Evolutionary conservation across 2,329 filamentous ascomycete species (phyloP), one percentile per base, ranked within the genome.

Genomic region (Scytalidium lignicola): DNA sequence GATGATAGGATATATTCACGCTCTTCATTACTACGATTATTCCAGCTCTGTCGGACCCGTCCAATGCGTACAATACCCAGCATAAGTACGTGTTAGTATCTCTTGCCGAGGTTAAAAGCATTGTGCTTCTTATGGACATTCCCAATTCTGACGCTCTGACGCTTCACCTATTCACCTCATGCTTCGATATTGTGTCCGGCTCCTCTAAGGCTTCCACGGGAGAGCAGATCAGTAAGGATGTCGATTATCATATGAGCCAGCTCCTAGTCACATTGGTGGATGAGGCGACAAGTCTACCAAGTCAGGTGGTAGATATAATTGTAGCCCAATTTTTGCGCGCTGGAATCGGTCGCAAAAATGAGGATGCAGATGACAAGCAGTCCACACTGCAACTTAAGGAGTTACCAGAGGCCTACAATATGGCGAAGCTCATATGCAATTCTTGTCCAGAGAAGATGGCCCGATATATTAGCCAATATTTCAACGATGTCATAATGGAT

Each of bases 261-360:
- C 80, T 97, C 54, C 78, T 99, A 19, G 83, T 86, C 41, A 88
- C 85, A 45, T 73, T 99, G 46, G 86, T 99, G 19, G 93, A 97
- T 56, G 93, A 99, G 70, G 84, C 86, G 17, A 74, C 80, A 1
- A 83, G 80, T 32, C 76, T 99, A 17, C 88, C 91, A 0, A 76
- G 85, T 6, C 84, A 89, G 51, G 89, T 96, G 2, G 83, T 96
- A 18, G 92, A 99, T 65, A 83, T 92, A 23, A 90, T 99, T 58
- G 88, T 99, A 64, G 92, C 92, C 7, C 95, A 99, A 66, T 99
- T 99, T 62, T 74, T 99, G 48, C 83, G 93, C 58, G 90, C 91
- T 2, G 79, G 76, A 15, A 73, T 49, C 41, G 78, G 74, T 56
- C 84, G 81, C 61, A 61, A 73, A 43, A 69, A 74, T 54, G 68